Percentiles rank a stretch among this genome's conserved stretches.
These are phyloP conservation scores for Fusarium sp. DNA, from an alignment of 2,329 filamentous ascomycete species.

Conservation along the genomic window DNA sequence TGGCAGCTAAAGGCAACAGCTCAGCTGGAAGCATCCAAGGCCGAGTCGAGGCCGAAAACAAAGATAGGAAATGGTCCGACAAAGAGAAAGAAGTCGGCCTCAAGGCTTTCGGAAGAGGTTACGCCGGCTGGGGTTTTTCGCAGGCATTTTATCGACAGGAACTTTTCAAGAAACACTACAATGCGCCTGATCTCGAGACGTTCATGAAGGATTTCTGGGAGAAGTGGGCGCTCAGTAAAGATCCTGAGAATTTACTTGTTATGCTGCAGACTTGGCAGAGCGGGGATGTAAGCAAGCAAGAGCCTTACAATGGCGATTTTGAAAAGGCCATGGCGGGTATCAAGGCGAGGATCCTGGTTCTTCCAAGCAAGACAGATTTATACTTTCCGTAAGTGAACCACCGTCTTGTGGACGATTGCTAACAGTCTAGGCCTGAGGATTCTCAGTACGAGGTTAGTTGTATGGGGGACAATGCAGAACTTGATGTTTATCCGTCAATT, in stretches of 20 bases:
- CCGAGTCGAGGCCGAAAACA: constrained; percentile 34
- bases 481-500: constrained; percentile 56
- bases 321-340: constrained; percentile 75
- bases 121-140: constrained; percentile 85
- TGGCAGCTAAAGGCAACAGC: constrained; percentile 55
- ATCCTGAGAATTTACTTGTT: constrained; percentile 79
- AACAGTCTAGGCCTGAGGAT: constrained; percentile 69
- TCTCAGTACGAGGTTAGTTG: constrained; percentile 77
- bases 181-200: constrained; percentile 76
- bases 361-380: constrained; percentile 79
- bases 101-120: constrained; percentile 79
- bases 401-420: not conserved
- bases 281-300: constrained; percentile 76
- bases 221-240: constrained; percentile 77
- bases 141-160: constrained; percentile 82
- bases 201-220: constrained; percentile 85
- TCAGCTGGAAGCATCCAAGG: constrained; percentile 64
- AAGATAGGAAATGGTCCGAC: constrained; percentile 54
- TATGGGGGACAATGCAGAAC: constrained; percentile 54
- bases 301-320: constrained; percentile 76
- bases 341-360: constrained; percentile 77
- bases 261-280: constrained; percentile 86
- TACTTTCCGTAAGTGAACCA: constrained; percentile 71
- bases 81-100: constrained; percentile 60
- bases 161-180: constrained; percentile 73